Base-by-base conservation (phyloP, 2,329 filamentous ascomycete species). In the Ophioceras dolichostomum region DNA sequence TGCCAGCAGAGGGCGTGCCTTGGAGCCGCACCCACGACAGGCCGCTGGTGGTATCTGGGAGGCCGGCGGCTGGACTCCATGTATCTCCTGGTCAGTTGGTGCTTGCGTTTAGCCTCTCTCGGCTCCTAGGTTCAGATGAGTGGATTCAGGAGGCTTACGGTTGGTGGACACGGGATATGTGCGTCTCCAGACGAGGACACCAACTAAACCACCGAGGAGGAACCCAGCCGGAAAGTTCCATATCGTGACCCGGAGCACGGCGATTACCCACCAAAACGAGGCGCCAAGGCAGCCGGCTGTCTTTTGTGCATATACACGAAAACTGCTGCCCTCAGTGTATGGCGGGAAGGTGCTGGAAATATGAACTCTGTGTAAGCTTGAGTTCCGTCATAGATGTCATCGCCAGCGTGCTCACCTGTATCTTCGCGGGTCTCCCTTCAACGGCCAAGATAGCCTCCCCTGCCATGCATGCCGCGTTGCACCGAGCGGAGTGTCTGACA, bases 321-420 rank as follows among this genome's bases (percentile, higher is more conserved):
- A n/a, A 3, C 18, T 20, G 8, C 32, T 19, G 14, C 36, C 36
- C 3, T 37, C 36, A 3, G 16, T n/a, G 27, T 32, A 37, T 9
- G 36, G 36, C 9, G 36, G 36, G 18, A 37, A 37, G 17, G 36
- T 37, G 29, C 36, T 37, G n/a, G n/a, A n/a, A n/a, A n/a, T n/a
- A n/a, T n/a, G n/a, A n/a, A n/a, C n/a, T n/a, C n/a, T n/a, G n/a
- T n/a, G n/a, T n/a, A n/a, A n/a, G n/a, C n/a, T n/a, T n/a, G n/a
- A n/a, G n/a, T n/a, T n/a, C n/a, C n/a, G n/a, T n/a, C n/a, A n/a
- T n/a, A n/a, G n/a, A n/a, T n/a, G n/a, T n/a, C n/a, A n/a, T n/a
- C n/a, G n/a, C n/a, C n/a, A n/a, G n/a, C n/a, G n/a, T n/a, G n/a
- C n/a, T n/a, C n/a, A n/a, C n/a, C n/a, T n/a, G 36, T 37, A 37